These are phyloP conservation scores for Komagataella phaffii DNA, from an alignment of 805 yeast genomes.

Conservation along the genomic window DNA sequence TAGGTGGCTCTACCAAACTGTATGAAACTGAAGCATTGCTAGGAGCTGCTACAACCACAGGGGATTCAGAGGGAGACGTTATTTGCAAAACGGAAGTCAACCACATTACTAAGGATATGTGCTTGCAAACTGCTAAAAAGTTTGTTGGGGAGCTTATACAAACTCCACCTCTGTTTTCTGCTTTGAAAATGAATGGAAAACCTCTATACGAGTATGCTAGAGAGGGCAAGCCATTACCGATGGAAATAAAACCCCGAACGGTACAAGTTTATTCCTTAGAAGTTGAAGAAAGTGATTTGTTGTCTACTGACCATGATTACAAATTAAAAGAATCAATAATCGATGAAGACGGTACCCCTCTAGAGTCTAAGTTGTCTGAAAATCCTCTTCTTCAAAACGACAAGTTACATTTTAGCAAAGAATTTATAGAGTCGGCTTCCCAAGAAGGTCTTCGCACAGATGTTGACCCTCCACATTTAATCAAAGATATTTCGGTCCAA, in stretches of 20 bases:
- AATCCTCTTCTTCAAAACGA: slow-evolving; percentile 53
- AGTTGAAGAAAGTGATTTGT: slow-evolving; percentile 33
- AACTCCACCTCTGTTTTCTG: slow-evolving; percentile 92
- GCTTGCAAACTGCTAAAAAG: slow-evolving; percentile 37
- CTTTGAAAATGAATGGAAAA: slow-evolving; percentile 87
- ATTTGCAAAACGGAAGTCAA: slow-evolving; percentile 40
- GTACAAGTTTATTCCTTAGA: slow-evolving; percentile 45
- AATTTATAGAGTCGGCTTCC: slow-evolving; percentile 32
- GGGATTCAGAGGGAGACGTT: slow-evolving; percentile 83
- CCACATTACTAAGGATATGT: slow-evolving; percentile 41
- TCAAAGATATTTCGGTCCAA: slow-evolving; percentile 7
- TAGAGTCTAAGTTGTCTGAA: slow-evolving; percentile 21
- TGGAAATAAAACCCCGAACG: slow-evolving; percentile 64
- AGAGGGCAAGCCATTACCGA: slow-evolving; percentile 73
- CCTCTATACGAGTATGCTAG: slow-evolving; percentile 93
- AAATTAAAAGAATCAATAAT: slow-evolving; percentile 24
- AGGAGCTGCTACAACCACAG: slow-evolving; percentile 88
- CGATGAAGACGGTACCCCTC: slow-evolving; percentile 33
- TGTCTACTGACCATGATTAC: slow-evolving; percentile 44
- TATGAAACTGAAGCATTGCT: slow-evolving; percentile 77
- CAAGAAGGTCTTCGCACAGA: slow-evolving; percentile 19
- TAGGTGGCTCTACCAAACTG: slow-evolving; percentile 62
- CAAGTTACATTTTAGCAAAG: slow-evolving; percentile 42
- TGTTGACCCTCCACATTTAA: slow-evolving; percentile 8
- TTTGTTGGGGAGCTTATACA: slow-evolving; percentile 77